A percentile compares a stretch with the other conserved stretches of the same genome.
Conservation (phyloP, 140 eudicot genomes). For the Erigeron philadelphicus region DNA sequence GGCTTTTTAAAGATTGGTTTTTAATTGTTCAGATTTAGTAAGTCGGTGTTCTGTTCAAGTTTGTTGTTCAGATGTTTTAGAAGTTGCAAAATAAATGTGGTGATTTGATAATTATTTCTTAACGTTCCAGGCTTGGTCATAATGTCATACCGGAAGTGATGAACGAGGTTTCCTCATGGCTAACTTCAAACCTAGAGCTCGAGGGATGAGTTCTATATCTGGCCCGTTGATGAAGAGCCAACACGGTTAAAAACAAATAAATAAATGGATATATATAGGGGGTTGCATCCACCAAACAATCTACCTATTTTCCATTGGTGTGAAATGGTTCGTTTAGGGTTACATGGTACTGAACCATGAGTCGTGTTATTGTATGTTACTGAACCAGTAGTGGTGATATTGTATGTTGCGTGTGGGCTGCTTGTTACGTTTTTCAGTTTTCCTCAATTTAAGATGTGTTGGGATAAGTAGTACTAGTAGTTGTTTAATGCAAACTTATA, state of each 20-base stretch:
- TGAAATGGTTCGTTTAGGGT: not conserved
- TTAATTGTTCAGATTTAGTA: not conserved
- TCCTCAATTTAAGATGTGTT: not conserved
- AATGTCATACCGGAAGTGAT: slow-evolving; percentile 62
- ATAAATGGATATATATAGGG: not conserved
- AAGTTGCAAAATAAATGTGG: no score
- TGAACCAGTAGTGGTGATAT: not conserved
- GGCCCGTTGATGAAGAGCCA: not conserved
- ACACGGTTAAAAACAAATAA: not conserved
- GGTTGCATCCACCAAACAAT: not conserved
- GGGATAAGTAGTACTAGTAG: no score
- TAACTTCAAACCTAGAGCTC: slow-evolving; percentile 48
- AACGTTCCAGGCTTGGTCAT: slow-evolving; percentile 55
- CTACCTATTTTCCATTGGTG: not conserved
- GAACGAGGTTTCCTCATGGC: slow-evolving; percentile 63
- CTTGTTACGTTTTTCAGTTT: slow-evolving; percentile 3
- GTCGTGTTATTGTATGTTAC: no score
- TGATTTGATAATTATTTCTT: slow-evolving; percentile 3
- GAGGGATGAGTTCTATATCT: slow-evolving; percentile 29
- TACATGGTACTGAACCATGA: not conserved
- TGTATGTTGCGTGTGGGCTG: not conserved
- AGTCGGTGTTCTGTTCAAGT: no score
- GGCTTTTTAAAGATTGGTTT: no score
- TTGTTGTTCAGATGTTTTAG: no score
- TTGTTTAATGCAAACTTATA: no score